Conservation (phyloP, 2,329 filamentous ascomycete species). For the Arthrobotrys iridis region DNA sequence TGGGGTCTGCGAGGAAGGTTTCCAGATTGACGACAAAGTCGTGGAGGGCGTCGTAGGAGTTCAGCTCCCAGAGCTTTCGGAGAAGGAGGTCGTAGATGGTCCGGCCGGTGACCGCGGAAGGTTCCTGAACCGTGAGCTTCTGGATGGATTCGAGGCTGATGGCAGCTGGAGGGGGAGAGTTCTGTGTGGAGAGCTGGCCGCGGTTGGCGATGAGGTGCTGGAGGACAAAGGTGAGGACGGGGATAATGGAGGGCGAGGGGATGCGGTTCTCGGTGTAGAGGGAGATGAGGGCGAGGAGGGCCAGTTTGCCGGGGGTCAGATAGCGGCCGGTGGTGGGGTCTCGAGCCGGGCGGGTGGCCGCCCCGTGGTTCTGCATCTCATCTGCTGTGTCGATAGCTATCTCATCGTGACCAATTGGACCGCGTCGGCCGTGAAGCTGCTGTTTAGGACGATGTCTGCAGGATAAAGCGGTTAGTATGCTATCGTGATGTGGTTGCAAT, state of each 20-base stretch:
- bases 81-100: conserved; percentile 90
- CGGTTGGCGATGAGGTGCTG: conserved; percentile 71
- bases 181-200: conserved; percentile 55
- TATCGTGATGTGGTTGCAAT: neutral
- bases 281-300: conserved; percentile 80
- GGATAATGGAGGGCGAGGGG: conserved; percentile 75
- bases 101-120: conserved; percentile 68
- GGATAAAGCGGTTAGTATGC: too few species aligned
- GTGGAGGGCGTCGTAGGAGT: conserved; percentile 82
- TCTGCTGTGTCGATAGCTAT: neutral
- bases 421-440: neutral
- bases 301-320: conserved; percentile 88
- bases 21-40: conserved; percentile 72
- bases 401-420: conserved; percentile 1
- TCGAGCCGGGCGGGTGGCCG: conserved; percentile 37
- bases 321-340: conserved; percentile 63
- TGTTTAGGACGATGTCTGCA: too few species aligned
- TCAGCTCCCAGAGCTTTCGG: conserved; percentile 81
- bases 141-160: conserved; percentile 71
- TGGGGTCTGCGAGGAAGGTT: conserved; percentile 70
- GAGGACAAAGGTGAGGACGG: conserved; percentile 81
- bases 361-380: conserved; percentile 41
- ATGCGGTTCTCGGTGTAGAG: conserved; percentile 80
- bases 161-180: conserved; percentile 61
- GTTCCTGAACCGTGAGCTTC: conserved; percentile 59